Evolutionary conservation across 129 eudicot species (phyloP), one percentile per base, ranked within the genome.

Genomic region (Centrapalus pauciflorus): DNA sequence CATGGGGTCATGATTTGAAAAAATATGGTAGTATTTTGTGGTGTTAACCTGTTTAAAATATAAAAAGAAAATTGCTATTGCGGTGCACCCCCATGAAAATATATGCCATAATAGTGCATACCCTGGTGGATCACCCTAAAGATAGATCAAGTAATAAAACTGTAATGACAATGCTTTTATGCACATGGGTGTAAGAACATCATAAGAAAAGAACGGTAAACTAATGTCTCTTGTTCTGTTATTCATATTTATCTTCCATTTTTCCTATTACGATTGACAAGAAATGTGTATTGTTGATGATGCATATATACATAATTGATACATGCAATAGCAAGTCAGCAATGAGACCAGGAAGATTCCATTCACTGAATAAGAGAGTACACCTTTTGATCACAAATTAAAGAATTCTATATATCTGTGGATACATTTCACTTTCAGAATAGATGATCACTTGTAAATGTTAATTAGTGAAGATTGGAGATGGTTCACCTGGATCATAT

Each of bases 401-500:
- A 55, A 8, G 23, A 12, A 7, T 52, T 14, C 30, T 35, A 30
- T 24, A 37, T 55, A 37, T 24, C 3, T 25, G 25, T 50, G 25
- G 2, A 67, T 23, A 14, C 26, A 34, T 14, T 41, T 2, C 14
- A 35, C 20, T 32, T 23, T 27, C 8, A 43, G 12, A 56, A 5
- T 34, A n/a, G n/a, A n/a, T n/a, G n/a, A n/a, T n/a, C n/a, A n/a
- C n/a, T 32, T 32, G 9, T 2, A 26, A 55, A 55, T 30, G 46
- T n/a, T n/a, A n/a, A n/a, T n/a, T 16, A 0, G 46, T 66, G 20
- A 24, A 4, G 21, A 43, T 30, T 32, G 29, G 25, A 58, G 48
- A 34, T 66, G 61, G 55, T 66, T 50, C 40, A 87, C 97, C 96
- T 92, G 98, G 80, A 92, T 88, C 98, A 92, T 80, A 79, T 83